Conservation (phyloP, 176 grass and related monocot genomes). For the Saccharum officinarum region DNA sequence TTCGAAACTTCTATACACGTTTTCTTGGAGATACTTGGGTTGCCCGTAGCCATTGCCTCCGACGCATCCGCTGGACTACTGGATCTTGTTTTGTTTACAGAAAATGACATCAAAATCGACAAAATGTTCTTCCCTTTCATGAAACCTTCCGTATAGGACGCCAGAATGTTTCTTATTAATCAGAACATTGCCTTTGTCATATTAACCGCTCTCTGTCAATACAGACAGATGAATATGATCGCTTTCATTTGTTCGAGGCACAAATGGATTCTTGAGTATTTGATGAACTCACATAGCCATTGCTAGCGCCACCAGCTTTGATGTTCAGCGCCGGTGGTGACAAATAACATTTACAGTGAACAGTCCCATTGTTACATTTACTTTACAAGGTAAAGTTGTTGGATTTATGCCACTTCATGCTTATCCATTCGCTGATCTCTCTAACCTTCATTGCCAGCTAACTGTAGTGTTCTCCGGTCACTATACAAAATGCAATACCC, state of each 20-base stretch:
- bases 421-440: not conserved
- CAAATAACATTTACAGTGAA: not conserved
- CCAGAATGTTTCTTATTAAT: not conserved
- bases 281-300: not conserved
- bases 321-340: not conserved
- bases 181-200: slow-evolving; percentile 34
- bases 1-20: not conserved
- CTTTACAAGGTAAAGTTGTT: slow-evolving; percentile 35
- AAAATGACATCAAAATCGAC: slow-evolving; percentile 22
- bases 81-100: slow-evolving; percentile 32
- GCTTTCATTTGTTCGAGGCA: not conserved
- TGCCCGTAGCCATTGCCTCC: not conserved
- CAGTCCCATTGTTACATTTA: not conserved
- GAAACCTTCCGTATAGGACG: slow-evolving; percentile 40
- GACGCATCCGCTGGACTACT: not conserved
- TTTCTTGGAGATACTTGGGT: slow-evolving; percentile 16
- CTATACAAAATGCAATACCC: not conserved
- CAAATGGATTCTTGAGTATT: not conserved
- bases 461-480: slow-evolving; percentile 7
- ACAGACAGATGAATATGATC: slow-evolving; percentile 3
- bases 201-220: slow-evolving; percentile 13
- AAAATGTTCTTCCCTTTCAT: slow-evolving; percentile 3
- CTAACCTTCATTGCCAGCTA: not conserved
- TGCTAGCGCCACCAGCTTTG: not conserved
- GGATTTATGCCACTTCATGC: slow-evolving; percentile 9